Evolutionary conservation across 768 basidiomycete genomes (phyloP).

Genomic region (Lactifluus subvellereus): DNA sequence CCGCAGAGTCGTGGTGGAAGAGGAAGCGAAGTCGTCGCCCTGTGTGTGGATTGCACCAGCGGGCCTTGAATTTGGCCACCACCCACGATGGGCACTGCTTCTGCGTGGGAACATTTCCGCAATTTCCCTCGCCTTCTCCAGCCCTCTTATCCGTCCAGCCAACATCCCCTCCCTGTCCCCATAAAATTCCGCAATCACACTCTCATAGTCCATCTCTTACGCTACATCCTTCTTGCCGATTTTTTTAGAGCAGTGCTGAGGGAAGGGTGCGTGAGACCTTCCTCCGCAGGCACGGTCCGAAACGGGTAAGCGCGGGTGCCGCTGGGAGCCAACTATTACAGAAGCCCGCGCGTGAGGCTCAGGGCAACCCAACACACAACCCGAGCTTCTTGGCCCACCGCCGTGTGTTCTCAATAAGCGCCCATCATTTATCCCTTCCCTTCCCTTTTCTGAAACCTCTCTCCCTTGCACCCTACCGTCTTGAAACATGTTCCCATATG

Average conservation of each 20-base stretch:
- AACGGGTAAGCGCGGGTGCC: constrained; percentile 23
- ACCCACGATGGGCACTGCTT: constrained; percentile 25
- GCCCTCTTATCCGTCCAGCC: constrained; percentile 1
- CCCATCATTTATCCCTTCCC: neutral
- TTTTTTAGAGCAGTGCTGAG: constrained; percentile 10
- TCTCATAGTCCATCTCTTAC: neutral
- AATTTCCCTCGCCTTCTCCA: constrained; percentile 19
- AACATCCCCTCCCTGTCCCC: neutral
- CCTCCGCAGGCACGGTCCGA: constrained; percentile 21
- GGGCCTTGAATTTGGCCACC: constrained; percentile 27
- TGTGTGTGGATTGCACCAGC: constrained; percentile 23
- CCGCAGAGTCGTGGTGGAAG: constrained; percentile 20
- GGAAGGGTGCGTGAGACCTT: constrained; percentile 14
- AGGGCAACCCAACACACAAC: constrained; percentile 15
- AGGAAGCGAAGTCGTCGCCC: constrained; percentile 21
- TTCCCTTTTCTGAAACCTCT: constrained; percentile 9
- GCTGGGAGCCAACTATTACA: constrained; percentile 23
- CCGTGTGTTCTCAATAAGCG: constrained; percentile 9
- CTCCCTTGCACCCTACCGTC: neutral
- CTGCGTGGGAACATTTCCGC: constrained; percentile 22
- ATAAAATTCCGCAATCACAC: neutral
- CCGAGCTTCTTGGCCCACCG: constrained; percentile 10
- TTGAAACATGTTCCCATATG: neutral
- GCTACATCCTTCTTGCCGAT: constrained; percentile 12
- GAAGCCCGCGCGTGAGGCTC: constrained; percentile 24